Evolutionary conservation across 306 rosid species (phyloP).

Genomic region (Abrus precatorius): DNA sequence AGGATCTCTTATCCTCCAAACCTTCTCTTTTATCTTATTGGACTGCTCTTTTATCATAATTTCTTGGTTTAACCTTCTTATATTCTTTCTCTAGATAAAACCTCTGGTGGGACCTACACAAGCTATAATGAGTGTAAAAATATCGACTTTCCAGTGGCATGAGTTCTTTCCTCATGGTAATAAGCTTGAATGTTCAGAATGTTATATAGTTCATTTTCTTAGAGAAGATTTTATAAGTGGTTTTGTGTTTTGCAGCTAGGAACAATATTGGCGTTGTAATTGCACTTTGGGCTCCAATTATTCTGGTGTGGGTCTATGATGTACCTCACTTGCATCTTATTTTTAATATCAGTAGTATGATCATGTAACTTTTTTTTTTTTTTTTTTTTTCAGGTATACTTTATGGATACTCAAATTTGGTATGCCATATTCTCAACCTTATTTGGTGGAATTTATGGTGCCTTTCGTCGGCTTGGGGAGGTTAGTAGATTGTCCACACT

Average conservation of each 20-base stretch:
- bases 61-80: conserved; percentile 20
- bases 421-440: conserved; percentile 97
- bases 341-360: conserved; percentile 7
- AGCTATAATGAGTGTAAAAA: conserved; percentile 84
- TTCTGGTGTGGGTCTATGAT: conserved; percentile 69
- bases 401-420: conserved; percentile 99
- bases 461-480: conserved; percentile 98
- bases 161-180: conserved; percentile 97
- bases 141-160: conserved; percentile 86
- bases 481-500: conserved; percentile 53
- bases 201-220: conserved; percentile 34
- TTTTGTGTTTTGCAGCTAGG: conserved; percentile 74
- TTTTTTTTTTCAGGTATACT: conserved; percentile 75
- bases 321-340: conserved; percentile 21
- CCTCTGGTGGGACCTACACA: conserved; percentile 93
- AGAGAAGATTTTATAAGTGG: conserved; percentile 22
- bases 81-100: conserved; percentile 69
- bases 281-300: conserved; percentile 99
- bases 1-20: conserved; percentile 3
- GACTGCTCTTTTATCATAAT: background rate
- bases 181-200: conserved; percentile 36
- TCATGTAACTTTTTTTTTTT: conserved; percentile 28
- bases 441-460: conserved; percentile 98
- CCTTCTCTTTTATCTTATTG: background rate
- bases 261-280: conserved; percentile 94